Evolutionary conservation across 2,329 filamentous ascomycete genomes (phyloP), one percentile per base, ranked within the genome.

Genomic region (Purpureocillium takamizusanense): DNA sequence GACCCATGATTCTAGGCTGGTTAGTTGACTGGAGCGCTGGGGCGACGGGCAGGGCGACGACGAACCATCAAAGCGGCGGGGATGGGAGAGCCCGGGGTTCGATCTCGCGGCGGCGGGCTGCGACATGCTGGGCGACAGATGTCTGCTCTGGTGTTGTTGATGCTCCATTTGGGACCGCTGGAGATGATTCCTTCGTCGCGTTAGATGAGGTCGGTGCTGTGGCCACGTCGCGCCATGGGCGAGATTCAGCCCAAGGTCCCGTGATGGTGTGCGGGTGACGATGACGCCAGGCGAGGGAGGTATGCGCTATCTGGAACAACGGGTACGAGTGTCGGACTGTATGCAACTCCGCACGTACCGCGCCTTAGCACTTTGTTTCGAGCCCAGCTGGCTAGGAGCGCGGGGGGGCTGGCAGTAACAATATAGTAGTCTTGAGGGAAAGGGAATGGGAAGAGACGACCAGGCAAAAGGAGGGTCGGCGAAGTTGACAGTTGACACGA

Each of bases 1-100:
- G 51, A 97, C 79, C 92, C 92, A 98, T 8, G 92, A 95, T 66
- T 97, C 92, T 89, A 68, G 48, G 41, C 35, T 27, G 32, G 41
- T 51, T 29, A 48, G 49, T 33, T 39, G 21, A 30, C 21, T 35
- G 35, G 18, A 14, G 33, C 35, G 17, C 32, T 25, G 31, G 38
- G 31, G 33, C n/a, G 31, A 27, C 23, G 34, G 16, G 27, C 27
- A 36, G 37, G 34, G 25, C 17, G 35, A 40, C 12, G 25, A 51
- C 56, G 32, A 47, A 63, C 60, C 61, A 42, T 63, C 60, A 36
- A 57, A 56, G 25, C 60, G 59, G 38, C 60, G 56, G 31, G 58
- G 53, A 27, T 52, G 53, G 15, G 52, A 51, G 31, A 56, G 44
- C 16, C 50, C 52, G n/a, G 54, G 52, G 40, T 49, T 59, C 16